These are phyloP conservation scores for Sarocladium strictum DNA, from an alignment of 2,329 filamentous ascomycete genomes.

Conservation along the genomic window DNA sequence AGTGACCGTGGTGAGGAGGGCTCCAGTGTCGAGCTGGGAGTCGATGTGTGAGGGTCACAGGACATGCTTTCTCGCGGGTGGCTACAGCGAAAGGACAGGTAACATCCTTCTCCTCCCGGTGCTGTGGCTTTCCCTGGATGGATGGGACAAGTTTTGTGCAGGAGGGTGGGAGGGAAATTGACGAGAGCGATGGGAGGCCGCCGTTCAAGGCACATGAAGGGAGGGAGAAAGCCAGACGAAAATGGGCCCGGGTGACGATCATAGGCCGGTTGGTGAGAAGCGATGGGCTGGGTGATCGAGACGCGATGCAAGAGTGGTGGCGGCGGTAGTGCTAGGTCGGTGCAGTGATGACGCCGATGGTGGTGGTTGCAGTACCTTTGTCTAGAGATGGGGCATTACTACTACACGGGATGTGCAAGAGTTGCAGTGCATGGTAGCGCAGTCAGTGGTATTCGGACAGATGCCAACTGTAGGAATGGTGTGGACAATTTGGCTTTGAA, in stretches of 20 bases:
- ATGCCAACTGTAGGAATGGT: neutral
- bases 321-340: neutral
- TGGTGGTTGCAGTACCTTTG: neutral
- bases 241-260: neutral
- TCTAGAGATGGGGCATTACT: too few species aligned
- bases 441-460: neutral
- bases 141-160: neutral
- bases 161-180: neutral
- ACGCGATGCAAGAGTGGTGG: neutral
- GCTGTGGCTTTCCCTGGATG: neutral
- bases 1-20: neutral
- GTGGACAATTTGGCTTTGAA: slow-evolving; percentile 4
- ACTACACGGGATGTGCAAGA: too few species aligned
- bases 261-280: neutral
- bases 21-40: neutral
- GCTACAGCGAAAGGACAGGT: neutral
- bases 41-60: neutral
- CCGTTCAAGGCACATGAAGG: neutral
- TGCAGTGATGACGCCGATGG: neutral
- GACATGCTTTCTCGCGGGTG: neutral
- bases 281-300: neutral
- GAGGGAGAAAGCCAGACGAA: neutral
- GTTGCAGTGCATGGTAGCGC: too few species aligned
- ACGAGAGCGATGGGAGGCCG: slow-evolving; percentile 2
- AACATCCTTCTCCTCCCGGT: neutral